Evolutionary conservation across 139 green algal genomes (phyloP).

Genomic region (Nannochloris sp.): DNA sequence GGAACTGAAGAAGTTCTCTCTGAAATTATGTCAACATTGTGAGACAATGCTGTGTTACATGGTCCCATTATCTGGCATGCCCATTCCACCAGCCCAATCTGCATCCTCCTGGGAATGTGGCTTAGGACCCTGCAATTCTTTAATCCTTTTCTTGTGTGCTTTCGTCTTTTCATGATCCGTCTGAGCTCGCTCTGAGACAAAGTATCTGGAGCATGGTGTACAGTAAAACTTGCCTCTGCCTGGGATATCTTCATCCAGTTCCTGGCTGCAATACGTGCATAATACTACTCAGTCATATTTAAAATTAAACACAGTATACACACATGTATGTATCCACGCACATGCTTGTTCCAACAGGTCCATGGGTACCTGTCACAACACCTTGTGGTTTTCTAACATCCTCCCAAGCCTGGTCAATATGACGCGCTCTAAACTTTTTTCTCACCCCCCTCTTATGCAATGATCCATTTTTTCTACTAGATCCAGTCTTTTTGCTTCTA

Average conservation of each 20-base stretch:
- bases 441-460: constrained; percentile 36
- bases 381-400: constrained; percentile 47
- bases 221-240: constrained; percentile 43
- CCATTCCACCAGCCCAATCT: constrained; percentile 68
- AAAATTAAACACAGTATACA: not conserved
- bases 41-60: not conserved
- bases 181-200: constrained; percentile 39
- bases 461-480: constrained; percentile 11
- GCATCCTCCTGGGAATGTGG: constrained; percentile 75
- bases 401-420: constrained; percentile 79
- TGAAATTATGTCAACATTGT: not conserved
- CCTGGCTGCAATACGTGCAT: constrained; percentile 30
- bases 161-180: constrained; percentile 52
- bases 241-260: constrained; percentile 70
- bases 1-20: constrained; percentile 12
- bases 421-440: constrained; percentile 47
- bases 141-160: constrained; percentile 64
- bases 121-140: constrained; percentile 51
- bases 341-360: constrained; percentile 57
- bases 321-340: constrained; percentile 30
- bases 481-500: constrained; percentile 18
- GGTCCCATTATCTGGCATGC: constrained; percentile 60
- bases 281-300: not conserved
- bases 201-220: constrained; percentile 28
- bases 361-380: constrained; percentile 50